A percentile compares a stretch with the other conserved stretches of the same genome.
Conservation (phyloP, 1,284 basidiomycete species). For the Ceratobasidium theobromae region DNA sequence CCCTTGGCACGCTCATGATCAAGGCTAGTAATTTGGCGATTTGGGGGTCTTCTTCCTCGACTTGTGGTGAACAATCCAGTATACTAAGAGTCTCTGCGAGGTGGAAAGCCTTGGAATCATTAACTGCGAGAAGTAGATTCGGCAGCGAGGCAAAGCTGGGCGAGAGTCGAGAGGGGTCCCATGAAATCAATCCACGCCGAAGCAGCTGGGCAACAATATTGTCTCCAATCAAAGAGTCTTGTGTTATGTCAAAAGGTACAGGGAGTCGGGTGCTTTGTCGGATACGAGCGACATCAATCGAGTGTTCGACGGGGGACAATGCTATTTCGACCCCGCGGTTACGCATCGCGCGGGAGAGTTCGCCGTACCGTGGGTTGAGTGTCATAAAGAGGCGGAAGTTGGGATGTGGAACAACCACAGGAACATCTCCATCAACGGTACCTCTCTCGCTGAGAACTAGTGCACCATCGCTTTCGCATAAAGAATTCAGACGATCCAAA, state of each 20-base stretch:
- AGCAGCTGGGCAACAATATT: slow-evolving; percentile 20
- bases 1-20: slow-evolving; percentile 5
- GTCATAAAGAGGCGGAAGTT: slow-evolving; percentile 95
- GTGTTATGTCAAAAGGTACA: background rate
- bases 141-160: background rate
- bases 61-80: background rate
- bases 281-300: slow-evolving; percentile 6
- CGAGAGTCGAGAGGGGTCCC: background rate
- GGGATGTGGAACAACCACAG: slow-evolving; percentile 79
- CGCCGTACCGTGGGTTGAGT: slow-evolving; percentile 87
- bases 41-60: background rate
- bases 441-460: slow-evolving; percentile 90
- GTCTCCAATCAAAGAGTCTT: background rate
- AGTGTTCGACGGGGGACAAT: slow-evolving; percentile 42
- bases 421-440: slow-evolving; percentile 73
- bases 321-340: slow-evolving; percentile 93
- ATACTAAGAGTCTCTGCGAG: background rate
- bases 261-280: slow-evolving; percentile 9
- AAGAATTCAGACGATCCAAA: slow-evolving; percentile 93
- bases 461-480: slow-evolving; percentile 85
- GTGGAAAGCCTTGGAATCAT: slow-evolving; percentile 5
- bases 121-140: slow-evolving; percentile 1
- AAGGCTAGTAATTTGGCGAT: background rate
- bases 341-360: slow-evolving; percentile 96
- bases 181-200: slow-evolving; percentile 26